Base-by-base conservation (phyloP, 1,139 yeast species). In the Suhomyces chickasaworum region DNA sequence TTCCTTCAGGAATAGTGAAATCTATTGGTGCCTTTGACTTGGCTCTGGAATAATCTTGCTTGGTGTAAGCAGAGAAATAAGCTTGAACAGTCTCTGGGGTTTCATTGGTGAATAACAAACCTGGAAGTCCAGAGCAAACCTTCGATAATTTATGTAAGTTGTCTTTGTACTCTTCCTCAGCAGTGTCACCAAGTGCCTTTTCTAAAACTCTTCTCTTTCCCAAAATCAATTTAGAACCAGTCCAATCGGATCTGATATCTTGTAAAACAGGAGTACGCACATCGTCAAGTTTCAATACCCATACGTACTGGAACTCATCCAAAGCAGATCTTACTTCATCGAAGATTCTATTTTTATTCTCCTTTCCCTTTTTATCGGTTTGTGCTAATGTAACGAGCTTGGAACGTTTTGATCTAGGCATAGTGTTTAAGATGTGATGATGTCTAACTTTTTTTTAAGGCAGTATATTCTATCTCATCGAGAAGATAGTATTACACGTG, bases 341-440 rank as follows among this genome's bases (percentile, higher is more conserved):
- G 55, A 90, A 93, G 57, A 91, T 84, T 63, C 93, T 79, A 58
- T 84, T 93, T 67, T 93, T 93, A 68, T 90, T 91, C 59, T 89
- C 97, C 57, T 85, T 84, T 46, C 97, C 97, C 68, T 93, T 93
- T 70, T 90, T 93, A 55, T 90, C 97, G 52, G 98, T 91, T 66
- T 91, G 93, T 32, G 99, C 93, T 59, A 93, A 77, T n/a, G 98
- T 89, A 51, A 93, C 96, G 60, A 88, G 83, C 79, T 84, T 88
- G 54, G 96, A 84, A 81, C 97, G 90, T 71, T 83, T 90, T 37
- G 97, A 89, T 81, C 95, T 89, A 54, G 98, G 97, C 98, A 90
- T 90, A 50, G 10, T 25, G 21, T 4, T 17, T 55, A 71, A 41
- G 22, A 13, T 36, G 29, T 16, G 30, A 5, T 34, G 34, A 36